Evolutionary conservation across 805 yeast species (phyloP).

Genomic region (Candida ponderosae): DNA sequence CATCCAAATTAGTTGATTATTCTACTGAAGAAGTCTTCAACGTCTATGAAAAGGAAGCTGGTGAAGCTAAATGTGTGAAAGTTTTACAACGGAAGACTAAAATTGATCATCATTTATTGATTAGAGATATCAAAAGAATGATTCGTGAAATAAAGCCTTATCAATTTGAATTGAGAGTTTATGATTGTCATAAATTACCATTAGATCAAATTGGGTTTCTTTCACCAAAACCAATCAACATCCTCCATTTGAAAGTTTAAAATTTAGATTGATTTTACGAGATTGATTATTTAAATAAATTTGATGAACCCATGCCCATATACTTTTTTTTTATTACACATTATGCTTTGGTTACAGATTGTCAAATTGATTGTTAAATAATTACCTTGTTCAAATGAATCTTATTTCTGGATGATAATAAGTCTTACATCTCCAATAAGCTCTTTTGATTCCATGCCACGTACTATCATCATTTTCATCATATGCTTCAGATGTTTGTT

Average conservation of each 20-base stretch:
- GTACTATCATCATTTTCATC: conserved; percentile 34
- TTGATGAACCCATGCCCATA: no score
- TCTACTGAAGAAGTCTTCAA: neutral
- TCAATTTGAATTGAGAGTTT: no score
- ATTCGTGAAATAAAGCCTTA: neutral
- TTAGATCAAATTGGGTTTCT: neutral
- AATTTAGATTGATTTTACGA: neutral
- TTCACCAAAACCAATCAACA: no score
- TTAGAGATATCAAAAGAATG: neutral
- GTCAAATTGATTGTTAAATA: neutral
- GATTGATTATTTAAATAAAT: no score
- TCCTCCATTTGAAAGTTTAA: no score
- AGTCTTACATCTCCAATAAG: conserved; percentile 63
- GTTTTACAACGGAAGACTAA: neutral
- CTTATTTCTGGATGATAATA: conserved; percentile 60
- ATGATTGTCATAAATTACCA: neutral
- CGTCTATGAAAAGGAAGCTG: no score
- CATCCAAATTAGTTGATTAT: neutral
- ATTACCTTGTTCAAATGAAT: conserved; percentile 22
- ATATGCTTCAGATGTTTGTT: conserved; percentile 24
- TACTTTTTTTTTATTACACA: no score
- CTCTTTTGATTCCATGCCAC: conserved; percentile 55
- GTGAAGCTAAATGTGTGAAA: no score
- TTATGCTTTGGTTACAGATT: neutral
- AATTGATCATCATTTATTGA: neutral